Base-by-base conservation (phyloP, 2,329 filamentous ascomycete species). In the Chrysoporthe puriensis region DNA sequence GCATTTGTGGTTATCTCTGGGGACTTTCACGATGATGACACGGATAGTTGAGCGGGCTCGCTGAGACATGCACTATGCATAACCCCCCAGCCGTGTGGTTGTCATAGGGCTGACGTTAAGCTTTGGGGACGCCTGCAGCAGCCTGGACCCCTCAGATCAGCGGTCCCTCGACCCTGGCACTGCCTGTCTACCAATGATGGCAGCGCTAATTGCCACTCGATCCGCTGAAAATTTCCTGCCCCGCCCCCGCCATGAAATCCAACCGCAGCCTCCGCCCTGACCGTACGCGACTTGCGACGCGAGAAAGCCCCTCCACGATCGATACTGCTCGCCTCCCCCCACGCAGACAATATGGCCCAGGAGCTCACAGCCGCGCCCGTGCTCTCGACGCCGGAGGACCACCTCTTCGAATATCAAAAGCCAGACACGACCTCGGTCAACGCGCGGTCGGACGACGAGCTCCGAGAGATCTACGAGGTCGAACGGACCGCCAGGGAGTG, bases 391-490 rank as follows among this genome's bases (percentile, higher is more conserved):
- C 87, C 88, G 36, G 87, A 88, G 59, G 86, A 89, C 61, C 78
- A 87, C 63, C 78, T 88, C 40, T 84, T 88, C 75, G 85, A 88
- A 72, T 81, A 84, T 70, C 79, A 84, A 14, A 81, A 82, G 2
- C 73, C 79, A n/a, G 74, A 74, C 40, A 74, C 68, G 26, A 71
- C 70, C 21, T 62, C 72, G 4, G 67, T 77, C 32, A 70, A 75
- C 32, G 71, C 32, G 75, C 74, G 11, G 52, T 70, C 71, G 18
- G 88, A 95, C 72, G 88, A 92, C 75, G 91, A 94, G 75, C 83
- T 98, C 42, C 81, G 83, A 66, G 81, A 89, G 52, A 90, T 91
- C 61, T 99, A 98, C 81, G 96, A 99, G 79, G 90, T 97, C 72
- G 84, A 86, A 68, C 87, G 92, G 66, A 97, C 96, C 0, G 86